Percentiles rank a stretch among this genome's conserved stretches.
phyloP scores from a whole-genome alignment of 768 basidiomycete genomes.

The Xerocomellus chrysenteron region DNA sequence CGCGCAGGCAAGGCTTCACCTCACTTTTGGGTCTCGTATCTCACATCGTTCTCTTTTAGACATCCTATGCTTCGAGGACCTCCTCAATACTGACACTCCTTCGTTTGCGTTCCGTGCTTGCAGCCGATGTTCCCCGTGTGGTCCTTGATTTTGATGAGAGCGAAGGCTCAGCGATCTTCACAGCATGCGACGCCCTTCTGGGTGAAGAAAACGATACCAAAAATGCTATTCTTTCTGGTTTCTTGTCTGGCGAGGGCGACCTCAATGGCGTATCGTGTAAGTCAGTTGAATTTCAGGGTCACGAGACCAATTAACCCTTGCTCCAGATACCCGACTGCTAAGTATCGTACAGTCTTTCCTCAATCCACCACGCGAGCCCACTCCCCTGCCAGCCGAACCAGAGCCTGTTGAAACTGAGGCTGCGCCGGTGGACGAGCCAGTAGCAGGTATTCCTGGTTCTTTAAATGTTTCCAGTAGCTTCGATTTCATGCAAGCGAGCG shows the following conservation, averaged over 20 bases:
- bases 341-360: conserved; percentile 56
- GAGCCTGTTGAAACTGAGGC: conserved; percentile 33
- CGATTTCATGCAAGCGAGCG: conserved; percentile 82
- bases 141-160: conserved; percentile 43
- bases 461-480: conserved; percentile 53
- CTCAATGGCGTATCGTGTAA: conserved; percentile 64
- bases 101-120: conserved; percentile 53
- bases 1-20: conserved; percentile 49
- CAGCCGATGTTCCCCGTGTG: conserved; percentile 42
- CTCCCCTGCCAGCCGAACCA: conserved; percentile 34
- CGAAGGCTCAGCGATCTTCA: conserved; percentile 57
- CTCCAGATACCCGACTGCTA: conserved; percentile 57
- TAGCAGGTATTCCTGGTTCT: conserved; percentile 42
- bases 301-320: conserved; percentile 4
- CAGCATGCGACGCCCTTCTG: conserved; percentile 53
- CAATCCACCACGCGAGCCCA: conserved; percentile 42
- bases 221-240: conserved; percentile 48
- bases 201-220: conserved; percentile 54
- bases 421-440: conserved; percentile 26
- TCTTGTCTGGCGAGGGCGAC: conserved; percentile 59
- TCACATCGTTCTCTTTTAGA: conserved; percentile 35
- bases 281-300: conserved; percentile 20
- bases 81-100: conserved; percentile 58
- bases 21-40: not conserved
- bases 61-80: conserved; percentile 40